Evolutionary conservation across 2,329 filamentous ascomycete species (phyloP), one percentile per base, ranked within the genome.

Genomic region (Tolypocladium endophyticum): DNA sequence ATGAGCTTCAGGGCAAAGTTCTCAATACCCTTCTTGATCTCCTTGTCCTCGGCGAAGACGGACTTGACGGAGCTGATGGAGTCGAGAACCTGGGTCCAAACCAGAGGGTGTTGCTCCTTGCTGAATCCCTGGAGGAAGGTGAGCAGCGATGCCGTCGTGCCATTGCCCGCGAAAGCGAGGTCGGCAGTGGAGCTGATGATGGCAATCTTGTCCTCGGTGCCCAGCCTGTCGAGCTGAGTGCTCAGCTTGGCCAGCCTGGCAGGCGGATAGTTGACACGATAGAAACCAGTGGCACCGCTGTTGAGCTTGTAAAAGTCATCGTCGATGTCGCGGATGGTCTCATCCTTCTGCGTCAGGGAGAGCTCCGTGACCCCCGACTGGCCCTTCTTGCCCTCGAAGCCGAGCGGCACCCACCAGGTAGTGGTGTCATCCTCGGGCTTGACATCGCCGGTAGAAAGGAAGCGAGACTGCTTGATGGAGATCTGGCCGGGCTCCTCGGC

Each of bases 231-330:
- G 20, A 92, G 86, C 66, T 90, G 86, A 58, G 85, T 82, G 60
- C 90, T 89, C 30, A 99, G 85, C 75, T 91, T 91, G 45, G 83
- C 84, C 47, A 99, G 82, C 55, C 93, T 86, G 63, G 85, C 80
- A n/a, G 90, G 86, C 6, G 94, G 91, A 70, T 97, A 96, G 75
- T 96, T 96, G 56, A 93, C 94, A 62, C 92, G 85, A 77, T 95
- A 97, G 70, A 85, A 97, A 33, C 92, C 93, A 57, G 87, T 92
- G 61, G 93, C 89, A 59, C 93, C 86, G 62, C 87, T 86, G 78
- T 99, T 99, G 68, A 99, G 80, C 77, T 96, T 95, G 78, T 97
- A 99, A 73, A 96, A 97, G 45, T 84, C 82, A 54, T 87, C 82
- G 65, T 91, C 84, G 60, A 96, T 78, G 61, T 88, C 87, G 56